Percentiles rank a stretch among this genome's conserved stretches.
phyloP scores from a whole-genome alignment of 768 basidiomycete genomes.

The Amyloporia xantha region DNA sequence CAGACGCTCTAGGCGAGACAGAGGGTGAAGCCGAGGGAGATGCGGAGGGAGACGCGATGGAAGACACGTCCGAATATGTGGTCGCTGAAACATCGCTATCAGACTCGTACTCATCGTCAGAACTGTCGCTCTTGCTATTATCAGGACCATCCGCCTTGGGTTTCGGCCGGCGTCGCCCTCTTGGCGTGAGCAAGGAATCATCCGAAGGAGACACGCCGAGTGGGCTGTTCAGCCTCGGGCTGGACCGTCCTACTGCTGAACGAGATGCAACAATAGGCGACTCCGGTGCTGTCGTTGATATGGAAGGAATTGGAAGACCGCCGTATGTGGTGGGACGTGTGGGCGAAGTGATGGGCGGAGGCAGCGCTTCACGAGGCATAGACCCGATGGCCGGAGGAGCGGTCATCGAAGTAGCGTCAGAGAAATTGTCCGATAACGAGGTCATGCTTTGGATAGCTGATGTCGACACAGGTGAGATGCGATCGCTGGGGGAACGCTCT shows the following conservation, averaged over 20 bases:
- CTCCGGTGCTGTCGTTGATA: slow-evolving; percentile 45
- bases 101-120: slow-evolving; percentile 20
- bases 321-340: slow-evolving; percentile 26
- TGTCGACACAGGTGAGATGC: slow-evolving; percentile 21
- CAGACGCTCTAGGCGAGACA: slow-evolving; percentile 27
- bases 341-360: background rate
- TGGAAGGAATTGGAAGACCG: slow-evolving; percentile 45
- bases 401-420: slow-evolving; percentile 16
- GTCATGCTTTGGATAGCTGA: slow-evolving; percentile 14
- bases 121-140: slow-evolving; percentile 15
- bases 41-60: slow-evolving; percentile 17
- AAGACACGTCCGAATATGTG: slow-evolving; percentile 29
- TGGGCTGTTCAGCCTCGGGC: background rate
- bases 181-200: slow-evolving; percentile 26
- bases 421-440: slow-evolving; percentile 7
- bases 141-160: slow-evolving; percentile 3
- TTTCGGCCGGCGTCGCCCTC: slow-evolving; percentile 11
- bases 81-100: slow-evolving; percentile 22
- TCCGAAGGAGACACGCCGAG: slow-evolving; percentile 16
- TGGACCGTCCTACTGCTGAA: background rate
- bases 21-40: slow-evolving; percentile 22
- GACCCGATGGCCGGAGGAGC: slow-evolving; percentile 22
- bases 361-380: background rate
- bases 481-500: slow-evolving; percentile 9
- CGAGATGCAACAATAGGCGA: slow-evolving; percentile 20